Evolutionary conservation across 169 alveolate species (phyloP).

Genomic region (Cytauxzoon felis): DNA sequence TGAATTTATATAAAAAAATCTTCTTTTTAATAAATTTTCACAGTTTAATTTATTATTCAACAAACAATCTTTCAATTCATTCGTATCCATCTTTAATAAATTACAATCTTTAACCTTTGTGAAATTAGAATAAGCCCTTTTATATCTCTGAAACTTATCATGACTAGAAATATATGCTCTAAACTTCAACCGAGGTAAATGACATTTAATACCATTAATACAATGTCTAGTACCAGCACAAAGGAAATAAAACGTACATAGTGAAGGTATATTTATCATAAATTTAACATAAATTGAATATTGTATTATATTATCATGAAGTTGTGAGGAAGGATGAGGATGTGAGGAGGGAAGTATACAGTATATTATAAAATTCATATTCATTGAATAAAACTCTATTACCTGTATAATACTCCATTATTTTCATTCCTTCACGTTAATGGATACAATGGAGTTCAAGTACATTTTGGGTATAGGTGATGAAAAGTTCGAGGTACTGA

Average conservation of each 20-base stretch:
- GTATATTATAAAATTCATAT: no score
- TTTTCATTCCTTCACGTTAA: no score
- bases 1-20: constrained; percentile 89
- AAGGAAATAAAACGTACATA: constrained; percentile 29
- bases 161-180: not conserved
- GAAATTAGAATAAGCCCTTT: not conserved
- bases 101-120: not conserved
- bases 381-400: no score
- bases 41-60: constrained; percentile 57
- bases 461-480: no score
- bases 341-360: no score
- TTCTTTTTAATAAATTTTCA: constrained; percentile 88
- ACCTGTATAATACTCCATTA: no score
- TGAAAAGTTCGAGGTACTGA: no score
- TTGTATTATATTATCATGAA: not conserved
- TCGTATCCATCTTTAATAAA: constrained; percentile 32
- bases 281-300: constrained; percentile 1
- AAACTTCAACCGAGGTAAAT: no score
- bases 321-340: no score
- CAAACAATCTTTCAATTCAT: constrained; percentile 27
- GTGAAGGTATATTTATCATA: constrained; percentile 28
- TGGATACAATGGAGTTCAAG: no score
- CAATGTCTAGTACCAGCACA: constrained; percentile 29
- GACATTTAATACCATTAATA: not conserved
- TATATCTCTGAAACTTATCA: not conserved